These are phyloP conservation scores for Saccharomycopsis guyanensis DNA, from an alignment of 805 yeast species.

Conservation along the genomic window DNA sequence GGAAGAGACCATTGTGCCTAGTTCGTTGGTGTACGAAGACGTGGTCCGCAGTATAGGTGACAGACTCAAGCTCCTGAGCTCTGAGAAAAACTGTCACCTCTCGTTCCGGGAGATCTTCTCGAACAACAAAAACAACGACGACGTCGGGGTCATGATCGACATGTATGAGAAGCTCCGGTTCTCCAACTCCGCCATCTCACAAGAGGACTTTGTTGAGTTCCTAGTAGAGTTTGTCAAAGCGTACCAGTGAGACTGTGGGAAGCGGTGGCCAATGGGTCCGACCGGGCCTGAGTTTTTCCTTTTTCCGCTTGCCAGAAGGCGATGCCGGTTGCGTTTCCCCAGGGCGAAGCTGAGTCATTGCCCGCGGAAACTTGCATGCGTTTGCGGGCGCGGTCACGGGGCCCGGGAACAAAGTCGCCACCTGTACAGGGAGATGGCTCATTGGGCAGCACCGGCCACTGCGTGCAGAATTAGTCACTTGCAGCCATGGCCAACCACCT, in stretches of 20 bases:
- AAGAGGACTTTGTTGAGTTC: conserved; percentile 18
- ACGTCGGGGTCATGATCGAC: conserved; percentile 5
- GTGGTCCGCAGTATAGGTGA: conserved; percentile 18
- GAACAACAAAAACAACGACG: not conserved
- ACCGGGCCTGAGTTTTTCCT: too few relatives aligned
- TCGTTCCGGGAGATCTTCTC: conserved; percentile 15
- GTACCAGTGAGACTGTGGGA: not conserved
- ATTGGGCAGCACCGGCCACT: too few relatives aligned
- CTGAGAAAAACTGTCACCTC: not conserved
- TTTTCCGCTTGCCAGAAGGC: too few relatives aligned
- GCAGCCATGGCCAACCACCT: not conserved
- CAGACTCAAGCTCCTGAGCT: conserved; percentile 4
- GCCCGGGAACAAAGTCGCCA: too few relatives aligned
- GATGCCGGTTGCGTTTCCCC: too few relatives aligned
- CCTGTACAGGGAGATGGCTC: too few relatives aligned
- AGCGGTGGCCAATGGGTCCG: too few relatives aligned
- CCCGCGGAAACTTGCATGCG: too few relatives aligned
- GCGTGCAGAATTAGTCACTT: not conserved
- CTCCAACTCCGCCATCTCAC: conserved; percentile 14
- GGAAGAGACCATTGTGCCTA: conserved; percentile 16
- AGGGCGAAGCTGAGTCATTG: too few relatives aligned
- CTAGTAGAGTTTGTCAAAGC: conserved; percentile 16
- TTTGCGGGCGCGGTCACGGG: too few relatives aligned
- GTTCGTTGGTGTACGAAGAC: conserved; percentile 19
- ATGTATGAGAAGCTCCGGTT: conserved; percentile 18